These are phyloP conservation scores for Gracilariopsis chorda DNA, from an alignment of 23 red algal species.

Conservation along the genomic window DNA sequence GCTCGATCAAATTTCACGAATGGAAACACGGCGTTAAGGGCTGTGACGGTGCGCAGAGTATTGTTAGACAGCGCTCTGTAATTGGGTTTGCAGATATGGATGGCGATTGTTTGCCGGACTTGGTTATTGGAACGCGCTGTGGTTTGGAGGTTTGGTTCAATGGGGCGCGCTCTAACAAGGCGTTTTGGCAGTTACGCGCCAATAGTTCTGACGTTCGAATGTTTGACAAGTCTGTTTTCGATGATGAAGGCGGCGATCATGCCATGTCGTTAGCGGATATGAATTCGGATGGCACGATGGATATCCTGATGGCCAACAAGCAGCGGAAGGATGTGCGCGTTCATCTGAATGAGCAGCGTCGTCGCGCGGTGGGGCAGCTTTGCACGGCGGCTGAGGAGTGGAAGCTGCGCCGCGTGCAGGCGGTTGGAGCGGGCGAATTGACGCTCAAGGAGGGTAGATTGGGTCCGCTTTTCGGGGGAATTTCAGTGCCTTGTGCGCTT, in stretches of 20 bases:
- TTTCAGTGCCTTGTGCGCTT: slow-evolving; percentile 33
- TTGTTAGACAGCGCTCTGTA: slow-evolving; percentile 5
- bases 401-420: slow-evolving; percentile 18
- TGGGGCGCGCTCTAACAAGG: neutral
- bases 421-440: slow-evolving; percentile 4
- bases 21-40: neutral
- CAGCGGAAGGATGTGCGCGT: slow-evolving; percentile 38
- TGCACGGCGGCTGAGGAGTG: slow-evolving; percentile 46
- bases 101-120: slow-evolving; percentile 95
- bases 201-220: slow-evolving; percentile 29
- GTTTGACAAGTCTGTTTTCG: slow-evolving; percentile 42
- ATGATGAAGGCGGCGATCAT: slow-evolving; percentile 46
- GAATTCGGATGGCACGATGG: slow-evolving; percentile 79
- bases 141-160: slow-evolving; percentile 80
- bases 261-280: slow-evolving; percentile 63
- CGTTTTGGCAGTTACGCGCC: slow-evolving; percentile 53
- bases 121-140: slow-evolving; percentile 77
- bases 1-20: neutral
- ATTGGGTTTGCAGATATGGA: slow-evolving; percentile 89
- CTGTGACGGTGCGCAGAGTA: neutral
- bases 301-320: slow-evolving; percentile 61
- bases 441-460: neutral
- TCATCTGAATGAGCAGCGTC: slow-evolving; percentile 45
- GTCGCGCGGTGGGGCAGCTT: slow-evolving; percentile 18
- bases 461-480: slow-evolving; percentile 50